Evolutionary conservation across 2,329 filamentous ascomycete species (phyloP).

Genomic region (Xylariaceae sp.): DNA sequence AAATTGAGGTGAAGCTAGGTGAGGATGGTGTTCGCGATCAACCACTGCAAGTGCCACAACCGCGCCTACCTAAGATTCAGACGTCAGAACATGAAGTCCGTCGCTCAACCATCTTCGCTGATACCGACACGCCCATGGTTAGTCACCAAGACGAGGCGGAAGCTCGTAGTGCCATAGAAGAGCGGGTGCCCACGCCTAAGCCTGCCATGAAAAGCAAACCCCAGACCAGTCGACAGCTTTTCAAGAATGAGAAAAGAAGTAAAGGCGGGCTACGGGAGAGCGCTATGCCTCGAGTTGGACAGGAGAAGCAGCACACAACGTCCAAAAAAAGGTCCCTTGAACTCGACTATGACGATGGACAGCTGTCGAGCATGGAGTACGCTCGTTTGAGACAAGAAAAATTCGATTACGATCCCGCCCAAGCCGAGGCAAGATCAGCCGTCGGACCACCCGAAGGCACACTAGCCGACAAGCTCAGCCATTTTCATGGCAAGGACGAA

Average conservation of each 20-base stretch:
- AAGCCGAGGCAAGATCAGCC: slow-evolving; percentile 37
- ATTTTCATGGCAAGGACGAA: slow-evolving; percentile 43
- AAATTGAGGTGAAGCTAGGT: slow-evolving; percentile 21
- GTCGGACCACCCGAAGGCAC: slow-evolving; percentile 38
- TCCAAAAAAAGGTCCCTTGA: slow-evolving; percentile 30
- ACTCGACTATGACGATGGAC: slow-evolving; percentile 57
- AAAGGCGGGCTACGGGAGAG: slow-evolving; percentile 24
- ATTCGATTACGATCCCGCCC: slow-evolving; percentile 57
- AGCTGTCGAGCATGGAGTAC: slow-evolving; percentile 54
- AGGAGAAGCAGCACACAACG: slow-evolving; percentile 22
- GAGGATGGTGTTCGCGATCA: slow-evolving; percentile 21
- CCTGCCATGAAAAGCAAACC: slow-evolving; percentile 23
- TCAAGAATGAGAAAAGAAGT: slow-evolving; percentile 19
- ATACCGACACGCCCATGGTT: slow-evolving; percentile 29
- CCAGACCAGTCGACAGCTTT: slow-evolving; percentile 30
- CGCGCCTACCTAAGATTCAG: slow-evolving; percentile 20
- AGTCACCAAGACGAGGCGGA: slow-evolving; percentile 29
- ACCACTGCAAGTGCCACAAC: slow-evolving; percentile 12
- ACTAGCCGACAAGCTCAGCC: slow-evolving; percentile 47
- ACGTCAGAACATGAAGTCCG: slow-evolving; percentile 20
- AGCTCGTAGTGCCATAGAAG: slow-evolving; percentile 23
- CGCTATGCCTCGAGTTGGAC: slow-evolving; percentile 25
- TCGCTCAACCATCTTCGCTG: slow-evolving; percentile 30
- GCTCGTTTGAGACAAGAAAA: slow-evolving; percentile 48
- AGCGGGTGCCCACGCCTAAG: slow-evolving; percentile 28